A percentile compares a stretch with the other conserved stretches of the same genome.
These are phyloP conservation scores for Amaranthus cruentus DNA, from an alignment of 148 eudicot species.

Conservation along the genomic window DNA sequence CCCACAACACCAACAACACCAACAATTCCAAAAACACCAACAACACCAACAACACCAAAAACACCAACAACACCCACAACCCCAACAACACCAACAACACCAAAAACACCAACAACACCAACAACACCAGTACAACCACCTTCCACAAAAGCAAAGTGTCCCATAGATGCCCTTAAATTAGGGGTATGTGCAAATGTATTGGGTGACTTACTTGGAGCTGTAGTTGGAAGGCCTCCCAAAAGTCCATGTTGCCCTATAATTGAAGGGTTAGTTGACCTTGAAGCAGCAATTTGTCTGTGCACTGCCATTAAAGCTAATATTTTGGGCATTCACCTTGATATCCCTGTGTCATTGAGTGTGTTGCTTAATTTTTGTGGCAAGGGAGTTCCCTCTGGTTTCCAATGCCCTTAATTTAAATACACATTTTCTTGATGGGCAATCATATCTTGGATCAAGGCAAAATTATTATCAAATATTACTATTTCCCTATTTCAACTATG, in stretches of 20 bases:
- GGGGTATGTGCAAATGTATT: slow-evolving; percentile 43
- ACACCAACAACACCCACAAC: neutral
- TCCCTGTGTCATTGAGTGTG: slow-evolving; percentile 40
- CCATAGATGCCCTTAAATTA: slow-evolving; percentile 14
- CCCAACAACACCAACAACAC: neutral
- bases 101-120: neutral
- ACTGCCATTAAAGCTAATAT: slow-evolving; percentile 49
- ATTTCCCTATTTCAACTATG: too few species aligned
- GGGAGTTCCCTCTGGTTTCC: neutral
- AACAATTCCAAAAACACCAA: neutral
- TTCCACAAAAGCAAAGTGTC: slow-evolving; percentile 14
- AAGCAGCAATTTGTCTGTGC: slow-evolving; percentile 60
- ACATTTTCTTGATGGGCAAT: too few species aligned
- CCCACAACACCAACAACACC: slow-evolving; percentile 7
- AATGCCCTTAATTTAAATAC: too few species aligned
- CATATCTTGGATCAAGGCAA: too few species aligned
- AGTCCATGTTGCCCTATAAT: slow-evolving; percentile 45
- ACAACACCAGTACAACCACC: slow-evolving; percentile 13
- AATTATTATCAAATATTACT: too few species aligned
- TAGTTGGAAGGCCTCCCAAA: slow-evolving; percentile 43
- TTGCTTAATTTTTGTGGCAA: slow-evolving; percentile 37
- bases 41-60: neutral
- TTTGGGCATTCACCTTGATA: slow-evolving; percentile 39
- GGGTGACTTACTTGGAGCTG: slow-evolving; percentile 22
- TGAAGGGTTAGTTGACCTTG: slow-evolving; percentile 42